Evolutionary conservation across 2,329 filamentous ascomycete species (phyloP), one percentile per base, ranked within the genome.

Genomic region (Colletotrichum godetiae): DNA sequence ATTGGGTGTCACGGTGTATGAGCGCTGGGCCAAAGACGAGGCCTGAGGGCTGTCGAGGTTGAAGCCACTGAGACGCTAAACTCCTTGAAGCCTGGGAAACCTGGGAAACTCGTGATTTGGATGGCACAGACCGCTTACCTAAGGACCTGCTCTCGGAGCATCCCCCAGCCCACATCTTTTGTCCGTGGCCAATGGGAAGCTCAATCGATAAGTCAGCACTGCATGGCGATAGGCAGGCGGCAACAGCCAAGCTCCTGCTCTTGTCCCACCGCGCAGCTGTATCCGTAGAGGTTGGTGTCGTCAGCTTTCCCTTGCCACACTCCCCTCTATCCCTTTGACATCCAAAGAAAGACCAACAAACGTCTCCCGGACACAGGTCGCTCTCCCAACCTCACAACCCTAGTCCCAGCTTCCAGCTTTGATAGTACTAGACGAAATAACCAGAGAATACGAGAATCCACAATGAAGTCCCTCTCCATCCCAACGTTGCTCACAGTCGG

Each of bases 401-500:
- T 71, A 35, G 29, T 22, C 27, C 27, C 27, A 27, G 27, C 27
- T 27, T 27, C 11, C 61, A 58, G 59, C 49, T 29, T 59, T 46
- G 49, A 27, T 42, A 49, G 27, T 52, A 15, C 11, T 64, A 64
- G 61, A 29, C 27, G 11, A 10, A 58, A 58, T 10, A 22, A 19
- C 11, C 19, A 35, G 8, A 35, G 11, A 24, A 59, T 49, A 22
- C 29, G 33, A 62, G 15, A 56, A 29, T 27, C 52, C 64, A 76
- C 78, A 8, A 74, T 80, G 57, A 82, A 80, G 67, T 81, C 78
- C 55, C 75, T 81, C 33, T 76, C 84, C 61, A 77, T 80, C 67
- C 76, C 80, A 29, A 78, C 80, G 49, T 76, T 83, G n/a, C 77
- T 79, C 42, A 82, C 81, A 52, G 76, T 80, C 42, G 77, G 79